Base-by-base conservation (phyloP, 768 basidiomycete species). In the Auricularia heimuer region DNA sequence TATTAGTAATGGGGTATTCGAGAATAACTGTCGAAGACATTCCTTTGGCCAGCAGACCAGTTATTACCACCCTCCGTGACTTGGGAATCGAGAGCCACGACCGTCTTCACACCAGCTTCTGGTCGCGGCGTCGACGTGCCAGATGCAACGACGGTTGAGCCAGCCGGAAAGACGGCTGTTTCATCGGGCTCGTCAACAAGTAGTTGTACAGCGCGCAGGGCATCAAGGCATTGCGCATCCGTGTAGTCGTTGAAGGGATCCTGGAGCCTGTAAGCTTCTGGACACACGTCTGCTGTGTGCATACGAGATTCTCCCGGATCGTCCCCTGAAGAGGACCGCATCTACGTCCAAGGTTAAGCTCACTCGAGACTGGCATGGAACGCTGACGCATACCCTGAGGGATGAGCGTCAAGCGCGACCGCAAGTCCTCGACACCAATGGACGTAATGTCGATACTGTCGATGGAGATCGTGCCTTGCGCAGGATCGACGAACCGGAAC, bases 391-490 rank as follows among this genome's bases (percentile, higher is more conserved):
- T 42, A 51, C 35, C 29, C 60, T 60, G 56, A 12, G 56, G 56
- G 10, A 60, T 60, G 29, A 60, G 21, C 24, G 56, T 60, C 8
- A 65, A 44, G 16, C 66, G 58, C 1, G 56, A 66, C 3, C 65
- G 63, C 47, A 76, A 65, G 61, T 75, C 75, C 44, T 75, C 72
- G 14, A 76, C 70, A 4, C 77, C 76, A 42, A 78, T 76, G 18
- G 69, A 69, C 7, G 73, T 73, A 62, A 77, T 76, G 67, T 77
- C 76, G 61, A 78, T 74, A 6, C 77, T 76, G 65, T 77, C 77
- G 34, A 78, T 67, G 64, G 72, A 29, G 54, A 78, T 75, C 39
- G 66, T 70, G 0, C 77, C 77, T 24, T 65, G 63, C 37, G 67
- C 63, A 0, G 76, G 76, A 54, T 77, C 64, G 11, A 65, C 64